Evolutionary conservation across 768 basidiomycete species (phyloP), one percentile per base, ranked within the genome.

Genomic region (Leccinum subgranulosum): DNA sequence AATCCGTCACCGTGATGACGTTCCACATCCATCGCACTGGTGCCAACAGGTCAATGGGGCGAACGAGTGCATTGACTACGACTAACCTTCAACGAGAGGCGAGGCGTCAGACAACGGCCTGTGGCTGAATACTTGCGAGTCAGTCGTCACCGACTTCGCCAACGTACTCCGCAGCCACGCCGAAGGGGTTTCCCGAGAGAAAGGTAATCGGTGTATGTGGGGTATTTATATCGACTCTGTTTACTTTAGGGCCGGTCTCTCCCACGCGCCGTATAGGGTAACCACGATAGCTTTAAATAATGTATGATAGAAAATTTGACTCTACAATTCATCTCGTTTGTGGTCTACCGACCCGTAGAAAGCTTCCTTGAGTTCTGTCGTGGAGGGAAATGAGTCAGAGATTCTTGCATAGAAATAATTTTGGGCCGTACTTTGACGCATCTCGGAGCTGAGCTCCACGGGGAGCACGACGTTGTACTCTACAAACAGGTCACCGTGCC

Each of bases 401-500:
- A 25, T 27, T 1, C 14, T 21, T 17, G 14, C 6, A 19, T 14
- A 1, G 19, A 49, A 51, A 51, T 3, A 51, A 9, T 41, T 48
- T 45, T 25, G 31, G 17, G 19, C 81, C 94, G 80, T 69, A 98
- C 96, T 91, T 69, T 77, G 81, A 64, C 84, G 84, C 58, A 83
- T 83, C 50, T 87, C 81, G 50, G 82, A 66, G 49, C 86, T 79
- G 33, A 99, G 73, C 54, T 87, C 81, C 50, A 81, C 74, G 3
- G 97, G 97, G 54, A 99, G 74, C 17, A 98, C 87, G 50, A 99
- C 92, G 56, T 84, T 92, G 75, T 96, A 99, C 72, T 98, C 95
- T 53, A 99, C 81, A 65, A 84, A 98, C 49, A 99, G 76, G 69
- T 96, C 87, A 15, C 97, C 97, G 60, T 84, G 78, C 21, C 74